Evolutionary conservation across 2,329 filamentous ascomycete species (phyloP).

Genomic region (Fusarium sp.): DNA sequence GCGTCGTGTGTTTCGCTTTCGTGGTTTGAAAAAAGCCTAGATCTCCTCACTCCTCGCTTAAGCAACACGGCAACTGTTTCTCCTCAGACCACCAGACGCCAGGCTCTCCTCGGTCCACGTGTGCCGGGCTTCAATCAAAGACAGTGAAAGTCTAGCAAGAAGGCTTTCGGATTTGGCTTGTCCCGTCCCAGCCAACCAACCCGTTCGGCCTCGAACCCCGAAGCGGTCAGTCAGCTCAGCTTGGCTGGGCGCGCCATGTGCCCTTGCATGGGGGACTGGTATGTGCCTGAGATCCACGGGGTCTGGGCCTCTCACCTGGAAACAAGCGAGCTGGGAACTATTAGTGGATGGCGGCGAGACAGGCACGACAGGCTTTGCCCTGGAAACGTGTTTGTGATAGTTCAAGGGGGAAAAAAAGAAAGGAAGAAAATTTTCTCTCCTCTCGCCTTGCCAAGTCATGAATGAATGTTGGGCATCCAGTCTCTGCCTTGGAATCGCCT

Average conservation of each 20-base stretch:
- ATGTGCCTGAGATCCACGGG: conserved; percentile 37
- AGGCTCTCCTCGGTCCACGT: background rate
- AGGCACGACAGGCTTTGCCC: background rate
- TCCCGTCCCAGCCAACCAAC: conserved; percentile 4
- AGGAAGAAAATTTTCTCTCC: background rate
- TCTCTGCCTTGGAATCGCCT: conserved; percentile 5
- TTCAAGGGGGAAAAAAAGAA: conserved; percentile 13
- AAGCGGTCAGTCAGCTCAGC: conserved; percentile 40
- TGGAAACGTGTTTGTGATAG: conserved; percentile 22
- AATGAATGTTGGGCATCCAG: conserved; percentile 13
- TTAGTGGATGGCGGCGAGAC: conserved; percentile 18
- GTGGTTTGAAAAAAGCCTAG: conserved; percentile 4
- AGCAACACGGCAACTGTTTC: conserved; percentile 7
- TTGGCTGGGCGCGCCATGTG: conserved; percentile 24
- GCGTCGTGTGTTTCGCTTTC: conserved; percentile 4
- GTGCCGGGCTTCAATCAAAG: conserved; percentile 5
- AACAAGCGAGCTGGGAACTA: conserved; percentile 5
- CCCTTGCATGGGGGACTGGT: conserved; percentile 36
- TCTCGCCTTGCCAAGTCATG: conserved; percentile 11
- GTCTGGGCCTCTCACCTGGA: conserved; percentile 4
- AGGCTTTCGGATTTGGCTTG: conserved; percentile 4
- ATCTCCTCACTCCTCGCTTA: conserved; percentile 12
- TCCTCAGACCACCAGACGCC: conserved; percentile 15
- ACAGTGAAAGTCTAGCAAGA: conserved; percentile 1
- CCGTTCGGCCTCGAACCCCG: conserved; percentile 22